Evolutionary conservation across 1,139 yeast species (phyloP), one percentile per base, ranked within the genome.

Genomic region (Geotrichum bryndzae): DNA sequence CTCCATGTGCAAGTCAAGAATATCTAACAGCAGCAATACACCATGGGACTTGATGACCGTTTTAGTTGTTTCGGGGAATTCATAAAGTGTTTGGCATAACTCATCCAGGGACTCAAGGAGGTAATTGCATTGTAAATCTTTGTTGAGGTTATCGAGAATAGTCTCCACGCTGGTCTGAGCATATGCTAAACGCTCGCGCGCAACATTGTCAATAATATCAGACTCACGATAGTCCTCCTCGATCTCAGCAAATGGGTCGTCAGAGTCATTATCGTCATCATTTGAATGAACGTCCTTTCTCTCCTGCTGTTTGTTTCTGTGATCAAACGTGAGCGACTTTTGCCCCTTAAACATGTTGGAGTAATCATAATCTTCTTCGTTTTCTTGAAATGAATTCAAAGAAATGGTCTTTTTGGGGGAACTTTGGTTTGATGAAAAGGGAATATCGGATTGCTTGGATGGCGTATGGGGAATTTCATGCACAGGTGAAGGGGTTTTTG

Each of bases 1-100:
- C 18, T 62, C 61, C 25, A 54, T 50, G 38, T 62, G 58, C 3
- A 65, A 57, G 54, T 81, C 84, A 54, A 83, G 72, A 4, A 83
- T 68, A 66, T 82, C 86, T 63, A 83, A 70, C 1, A 83, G 68
- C 0, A 84, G 76, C 29, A 82, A 69, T 5, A 82, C 73, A 0
- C 85, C 85, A 67, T 82, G 85, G 54, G 79, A 81, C 62, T 82
- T 73, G 31, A 82, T 73, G 51, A 83, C 59, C 8, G 69, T 65
- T 48, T 67, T 65, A 45, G 65, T 63, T 18, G 69, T 63, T 31
- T 66, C 69, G 4, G 71, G 73, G 29, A 61, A 57, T 11, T 61
- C 58, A 38, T 51, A 41, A 10, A 61, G 51, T 18, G 48, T 48
- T 3, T 58, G 50, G 11, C 33, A 51, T 29, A 59, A 46, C 22